These are phyloP conservation scores for Colletotrichum sp. DNA, from an alignment of 2,329 filamentous ascomycete species.

Conservation along the genomic window DNA sequence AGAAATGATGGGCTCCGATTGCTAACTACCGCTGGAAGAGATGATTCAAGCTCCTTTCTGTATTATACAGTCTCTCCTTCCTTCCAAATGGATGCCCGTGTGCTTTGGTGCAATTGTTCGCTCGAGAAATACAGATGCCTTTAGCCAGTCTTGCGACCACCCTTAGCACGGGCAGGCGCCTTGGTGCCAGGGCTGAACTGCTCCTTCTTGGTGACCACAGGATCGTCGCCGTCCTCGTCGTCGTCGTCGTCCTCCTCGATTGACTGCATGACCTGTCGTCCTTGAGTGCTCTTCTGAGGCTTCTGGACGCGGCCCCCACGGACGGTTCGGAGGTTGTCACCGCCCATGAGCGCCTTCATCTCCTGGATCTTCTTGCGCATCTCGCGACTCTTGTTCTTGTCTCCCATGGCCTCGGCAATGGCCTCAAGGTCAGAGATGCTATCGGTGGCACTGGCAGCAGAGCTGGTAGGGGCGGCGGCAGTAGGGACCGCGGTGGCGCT, in stretches of 20 bases:
- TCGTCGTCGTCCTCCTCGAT: background rate
- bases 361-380: conserved; percentile 2
- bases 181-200: background rate
- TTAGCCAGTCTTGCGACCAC: background rate
- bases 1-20: background rate
- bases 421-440: background rate
- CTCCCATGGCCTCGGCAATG: background rate
- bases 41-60: background rate
- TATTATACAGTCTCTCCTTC: background rate
- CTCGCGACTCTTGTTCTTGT: background rate
- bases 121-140: background rate
- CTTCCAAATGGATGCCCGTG: background rate
- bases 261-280: background rate
- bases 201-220: background rate
- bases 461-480: background rate
- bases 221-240: background rate
- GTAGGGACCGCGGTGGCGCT: background rate
- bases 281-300: background rate
- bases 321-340: background rate
- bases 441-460: background rate
- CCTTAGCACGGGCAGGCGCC: background rate
- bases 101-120: background rate
- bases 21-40: background rate
- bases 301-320: background rate
- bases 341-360: background rate